Percentiles rank a stretch among this genome's conserved stretches.
These are phyloP conservation scores for Pythium diclinum DNA, from an alignment of 352 stramenopile species.

Conservation along the genomic window DNA sequence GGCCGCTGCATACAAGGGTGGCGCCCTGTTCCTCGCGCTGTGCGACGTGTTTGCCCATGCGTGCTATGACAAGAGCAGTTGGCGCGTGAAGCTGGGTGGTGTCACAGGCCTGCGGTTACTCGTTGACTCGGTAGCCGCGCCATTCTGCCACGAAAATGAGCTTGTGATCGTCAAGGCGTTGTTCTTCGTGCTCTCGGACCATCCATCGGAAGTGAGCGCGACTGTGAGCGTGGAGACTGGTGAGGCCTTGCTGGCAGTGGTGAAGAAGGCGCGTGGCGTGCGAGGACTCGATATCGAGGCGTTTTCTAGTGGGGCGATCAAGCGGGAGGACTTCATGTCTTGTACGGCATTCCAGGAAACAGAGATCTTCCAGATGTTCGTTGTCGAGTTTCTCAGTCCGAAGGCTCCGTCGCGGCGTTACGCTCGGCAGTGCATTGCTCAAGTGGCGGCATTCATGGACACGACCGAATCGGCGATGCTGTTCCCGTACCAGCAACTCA, in stretches of 20 bases:
- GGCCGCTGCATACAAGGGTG: slow-evolving; percentile 47
- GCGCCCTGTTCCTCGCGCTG: slow-evolving; percentile 71
- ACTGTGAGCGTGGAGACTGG: slow-evolving; percentile 74
- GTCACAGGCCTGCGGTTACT: slow-evolving; percentile 67
- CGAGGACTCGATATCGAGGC: slow-evolving; percentile 36
- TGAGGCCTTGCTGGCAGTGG: slow-evolving; percentile 48
- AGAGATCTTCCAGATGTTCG: slow-evolving; percentile 83
- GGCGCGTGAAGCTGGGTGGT: slow-evolving; percentile 79
- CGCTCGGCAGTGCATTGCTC: slow-evolving; percentile 67
- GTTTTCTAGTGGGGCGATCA: slow-evolving; percentile 33
- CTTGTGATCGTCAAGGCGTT: slow-evolving; percentile 79
- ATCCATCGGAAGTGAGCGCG: slow-evolving; percentile 78
- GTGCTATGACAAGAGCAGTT: slow-evolving; percentile 86
- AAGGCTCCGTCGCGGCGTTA: slow-evolving; percentile 65
- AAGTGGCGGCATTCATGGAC: slow-evolving; percentile 52
- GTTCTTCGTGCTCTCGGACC: slow-evolving; percentile 86
- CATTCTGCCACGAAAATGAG: slow-evolving; percentile 88
- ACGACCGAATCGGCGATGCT: slow-evolving; percentile 66
- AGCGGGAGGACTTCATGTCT: slow-evolving; percentile 59
- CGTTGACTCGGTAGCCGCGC: slow-evolving; percentile 54
- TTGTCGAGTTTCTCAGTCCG: slow-evolving; percentile 83
- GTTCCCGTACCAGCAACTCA: slow-evolving; percentile 80
- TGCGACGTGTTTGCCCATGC: slow-evolving; percentile 81
- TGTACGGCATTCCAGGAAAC: slow-evolving; percentile 82
- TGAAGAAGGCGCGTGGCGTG: slow-evolving; percentile 59